Conservation (phyloP, 2,329 filamentous ascomycete species). For the Xylaria sp. region DNA sequence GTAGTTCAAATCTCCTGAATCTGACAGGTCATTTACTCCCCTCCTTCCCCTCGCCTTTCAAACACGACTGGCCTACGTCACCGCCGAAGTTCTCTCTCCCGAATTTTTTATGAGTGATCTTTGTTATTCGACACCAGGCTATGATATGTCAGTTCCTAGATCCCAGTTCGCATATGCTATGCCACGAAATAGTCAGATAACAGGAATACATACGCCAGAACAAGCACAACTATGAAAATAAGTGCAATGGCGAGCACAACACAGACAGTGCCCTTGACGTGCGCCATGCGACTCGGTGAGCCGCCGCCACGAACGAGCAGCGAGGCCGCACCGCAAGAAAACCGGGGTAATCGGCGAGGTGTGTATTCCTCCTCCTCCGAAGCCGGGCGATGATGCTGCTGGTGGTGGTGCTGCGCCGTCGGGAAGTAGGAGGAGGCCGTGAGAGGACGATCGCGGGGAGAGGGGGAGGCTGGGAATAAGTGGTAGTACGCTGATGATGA, state of each 20-base stretch:
- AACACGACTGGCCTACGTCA: not conserved
- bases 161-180: not conserved
- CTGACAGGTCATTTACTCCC: not conserved
- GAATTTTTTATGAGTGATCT: not conserved
- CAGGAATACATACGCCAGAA: conserved; percentile 13
- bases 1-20: not conserved
- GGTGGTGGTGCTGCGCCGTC: not conserved
- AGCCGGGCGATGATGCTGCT: not conserved
- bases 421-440: not conserved
- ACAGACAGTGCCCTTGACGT: conserved; percentile 21
- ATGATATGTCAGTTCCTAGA: conserved; percentile 1
- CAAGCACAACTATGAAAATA: conserved; percentile 26
- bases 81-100: not conserved
- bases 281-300: not conserved
- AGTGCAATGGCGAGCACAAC: conserved; percentile 8
- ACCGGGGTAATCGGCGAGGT: not conserved
- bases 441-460: conserved; percentile 1
- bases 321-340: not conserved
- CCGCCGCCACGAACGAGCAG: not conserved
- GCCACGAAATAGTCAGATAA: not conserved
- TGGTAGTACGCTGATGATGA: not conserved
- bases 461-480: not conserved
- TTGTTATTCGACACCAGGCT: conserved; percentile 20
- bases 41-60: not conserved
- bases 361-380: not conserved